Evolutionary conservation across 2,329 filamentous ascomycete species (phyloP), one percentile per base, ranked within the genome.

Genomic region (Waltergamsia citrina): DNA sequence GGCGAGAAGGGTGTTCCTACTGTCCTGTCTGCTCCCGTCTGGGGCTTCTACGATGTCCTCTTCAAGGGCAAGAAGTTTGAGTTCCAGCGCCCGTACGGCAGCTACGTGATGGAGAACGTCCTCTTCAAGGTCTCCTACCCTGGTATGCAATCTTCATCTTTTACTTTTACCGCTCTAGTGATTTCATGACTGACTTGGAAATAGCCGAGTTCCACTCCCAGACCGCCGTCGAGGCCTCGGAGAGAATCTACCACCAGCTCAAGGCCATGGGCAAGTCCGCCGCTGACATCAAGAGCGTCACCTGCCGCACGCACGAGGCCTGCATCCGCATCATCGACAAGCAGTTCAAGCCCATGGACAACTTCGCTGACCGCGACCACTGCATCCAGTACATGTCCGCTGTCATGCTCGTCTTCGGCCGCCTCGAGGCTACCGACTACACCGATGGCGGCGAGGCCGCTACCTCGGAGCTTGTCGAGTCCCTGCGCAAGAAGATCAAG

Each of bases 41-140:
- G 92, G 92, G 92, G 92, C 39, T 98, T 96, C 75, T 98, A 98
- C 66, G 92, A 98, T 56, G 88, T 96, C 44, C 75, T 93, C 43
- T 98, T 96, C 74, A 85, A 88, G 69, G 87, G 87, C 64, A 86
- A 93, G 52, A 85, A 85, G 63, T 98, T 98, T 59, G 70, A 87
- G 60, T 98, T 95, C 74, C 90, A 96, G 71, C 80, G 92, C 42
- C 78, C 81, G 38, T 98, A 98, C 56, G 90, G 88, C 56, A 94
- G 84, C 71, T 98, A 98, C 62, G 92, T 98, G 46, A 98, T 98
- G 92, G 92, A 98, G 78, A 98, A 96, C 54, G 87, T 98, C 40
- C 79, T 98, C 43, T 98, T 98, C 81, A 98, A 98, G 77, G 92
- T 98, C 40, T 98, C 92, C 29, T 96, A 95, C 60, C 90, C 90